phyloP scores from a whole-genome alignment of 805 yeast genomes.

The Candida bentonensis region DNA sequence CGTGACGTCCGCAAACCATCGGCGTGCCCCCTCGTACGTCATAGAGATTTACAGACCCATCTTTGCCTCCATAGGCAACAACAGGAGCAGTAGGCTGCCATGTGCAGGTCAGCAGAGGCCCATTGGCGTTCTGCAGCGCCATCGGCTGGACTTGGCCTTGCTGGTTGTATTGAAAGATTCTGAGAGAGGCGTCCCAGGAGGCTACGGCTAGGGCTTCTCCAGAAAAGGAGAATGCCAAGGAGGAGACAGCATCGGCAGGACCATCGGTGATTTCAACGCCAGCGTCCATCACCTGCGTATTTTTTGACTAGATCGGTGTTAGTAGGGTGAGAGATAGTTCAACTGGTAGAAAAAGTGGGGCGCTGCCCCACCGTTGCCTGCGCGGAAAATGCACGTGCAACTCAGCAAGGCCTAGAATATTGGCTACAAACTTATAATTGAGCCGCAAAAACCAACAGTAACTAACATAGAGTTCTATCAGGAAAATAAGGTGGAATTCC shows the following conservation, averaged over 20 bases:
- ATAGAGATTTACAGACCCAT: conserved; percentile 70
- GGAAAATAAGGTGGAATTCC: too few species aligned
- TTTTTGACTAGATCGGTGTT: too few species aligned
- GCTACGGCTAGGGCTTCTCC: conserved; percentile 71
- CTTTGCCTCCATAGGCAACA: conserved; percentile 81
- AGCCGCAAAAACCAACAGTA: too few species aligned
- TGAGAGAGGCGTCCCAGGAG: conserved; percentile 96
- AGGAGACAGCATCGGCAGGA: conserved; percentile 56
- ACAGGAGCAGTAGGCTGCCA: conserved; percentile 84
- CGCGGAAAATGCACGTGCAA: too few species aligned
- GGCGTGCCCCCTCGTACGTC: conserved; percentile 74
- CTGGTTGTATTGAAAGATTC: conserved; percentile 73
- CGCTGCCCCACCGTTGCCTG: too few species aligned
- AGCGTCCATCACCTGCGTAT: not conserved
- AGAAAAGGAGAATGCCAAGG: conserved; percentile 71
- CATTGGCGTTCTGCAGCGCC: conserved; percentile 81
- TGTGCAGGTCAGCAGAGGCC: conserved; percentile 67
- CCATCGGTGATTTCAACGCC: not conserved
- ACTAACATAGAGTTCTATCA: too few species aligned
- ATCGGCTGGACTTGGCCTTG: conserved; percentile 71
- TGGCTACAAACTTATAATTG: too few species aligned
- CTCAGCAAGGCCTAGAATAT: too few species aligned
- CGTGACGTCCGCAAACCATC: conserved; percentile 76
- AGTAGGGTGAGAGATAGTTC: too few species aligned
- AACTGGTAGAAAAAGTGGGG: too few species aligned